Evolutionary conservation across 768 basidiomycete genomes (phyloP).

Genomic region (Tylopilus vinaceipallidus): DNA sequence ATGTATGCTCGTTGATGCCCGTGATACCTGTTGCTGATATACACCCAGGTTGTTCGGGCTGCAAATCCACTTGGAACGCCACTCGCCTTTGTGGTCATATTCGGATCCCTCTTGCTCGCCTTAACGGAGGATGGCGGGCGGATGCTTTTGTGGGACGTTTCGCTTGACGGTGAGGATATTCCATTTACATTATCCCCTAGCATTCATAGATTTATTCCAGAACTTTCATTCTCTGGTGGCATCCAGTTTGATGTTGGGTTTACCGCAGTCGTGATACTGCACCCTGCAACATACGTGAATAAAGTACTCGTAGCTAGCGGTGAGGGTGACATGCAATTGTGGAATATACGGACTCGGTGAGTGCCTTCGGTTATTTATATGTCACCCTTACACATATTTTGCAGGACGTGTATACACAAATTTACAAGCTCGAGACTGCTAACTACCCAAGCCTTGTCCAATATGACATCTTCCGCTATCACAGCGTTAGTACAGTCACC

Average conservation of each 20-base stretch:
- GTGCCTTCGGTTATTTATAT: no score
- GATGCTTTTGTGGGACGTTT: constrained; percentile 77
- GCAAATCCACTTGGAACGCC: constrained; percentile 61
- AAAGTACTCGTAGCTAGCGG: constrained; percentile 85
- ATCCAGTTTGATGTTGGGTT: constrained; percentile 83
- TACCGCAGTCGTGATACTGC: constrained; percentile 80
- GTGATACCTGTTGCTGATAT: constrained; percentile 4
- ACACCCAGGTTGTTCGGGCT: constrained; percentile 46
- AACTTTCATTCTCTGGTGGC: constrained; percentile 39
- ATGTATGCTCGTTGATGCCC: neutral
- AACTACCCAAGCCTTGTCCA: constrained; percentile 34
- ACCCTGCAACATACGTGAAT: constrained; percentile 96
- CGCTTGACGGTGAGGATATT: constrained; percentile 49
- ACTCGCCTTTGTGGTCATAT: constrained; percentile 68
- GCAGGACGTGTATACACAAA: constrained; percentile 79
- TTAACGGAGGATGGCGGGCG: constrained; percentile 75
- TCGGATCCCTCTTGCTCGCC: constrained; percentile 78
- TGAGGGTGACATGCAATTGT: constrained; percentile 84
- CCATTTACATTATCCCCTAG: neutral
- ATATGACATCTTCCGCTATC: constrained; percentile 45
- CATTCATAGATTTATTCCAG: constrained; percentile 16
- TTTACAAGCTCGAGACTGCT: constrained; percentile 60
- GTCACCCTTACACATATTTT: neutral
- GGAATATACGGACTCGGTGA: constrained; percentile 87
- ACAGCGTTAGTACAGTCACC: constrained; percentile 87